A percentile compares a stretch with the other conserved stretches of the same genome.
Evolutionary conservation across 2,329 filamentous ascomycete species (phyloP).

Genomic region (Ophidiomyces ophidiicola): DNA sequence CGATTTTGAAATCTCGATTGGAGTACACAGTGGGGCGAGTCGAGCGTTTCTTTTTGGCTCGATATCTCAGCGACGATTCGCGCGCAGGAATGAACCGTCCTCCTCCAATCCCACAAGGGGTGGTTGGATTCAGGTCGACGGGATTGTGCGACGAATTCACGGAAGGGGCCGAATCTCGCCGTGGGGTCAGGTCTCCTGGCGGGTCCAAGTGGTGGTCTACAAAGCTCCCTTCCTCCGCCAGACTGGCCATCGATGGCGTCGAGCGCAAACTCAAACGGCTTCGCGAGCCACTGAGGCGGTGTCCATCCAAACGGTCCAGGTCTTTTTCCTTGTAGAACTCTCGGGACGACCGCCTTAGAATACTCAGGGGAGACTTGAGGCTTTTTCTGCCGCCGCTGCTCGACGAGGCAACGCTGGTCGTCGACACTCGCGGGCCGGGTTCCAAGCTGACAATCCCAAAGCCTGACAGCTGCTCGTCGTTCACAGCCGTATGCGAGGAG

Average conservation of each 20-base stretch:
- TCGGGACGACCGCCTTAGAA: constrained; percentile 28
- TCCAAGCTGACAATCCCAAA: constrained; percentile 33
- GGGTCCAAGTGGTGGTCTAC: constrained; percentile 1
- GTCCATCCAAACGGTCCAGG: constrained; percentile 25
- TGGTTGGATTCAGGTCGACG: constrained; percentile 20
- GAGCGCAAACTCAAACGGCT: constrained; percentile 31
- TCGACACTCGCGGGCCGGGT: constrained; percentile 29
- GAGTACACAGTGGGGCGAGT: constrained; percentile 35
- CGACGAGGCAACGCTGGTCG: constrained; percentile 30
- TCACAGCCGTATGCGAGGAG: constrained; percentile 23
- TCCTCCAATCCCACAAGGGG: constrained; percentile 31
- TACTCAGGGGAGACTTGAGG: constrained; percentile 25
- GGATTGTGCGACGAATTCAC: constrained; percentile 26
- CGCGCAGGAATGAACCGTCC: constrained; percentile 51
- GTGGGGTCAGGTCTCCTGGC: constrained; percentile 7
- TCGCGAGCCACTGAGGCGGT: constrained; percentile 25
- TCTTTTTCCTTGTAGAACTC: constrained; percentile 30
- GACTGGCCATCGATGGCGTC: constrained; percentile 32
- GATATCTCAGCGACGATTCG: constrained; percentile 54
- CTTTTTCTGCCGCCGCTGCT: constrained; percentile 30
- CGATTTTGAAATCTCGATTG: constrained; percentile 29
- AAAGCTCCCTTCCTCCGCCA: constrained; percentile 28
- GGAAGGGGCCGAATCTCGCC: constrained; percentile 21
- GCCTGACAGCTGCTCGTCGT: constrained; percentile 24
- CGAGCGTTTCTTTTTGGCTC: constrained; percentile 42